Percentiles rank a stretch among this genome's conserved stretches.
phyloP scores from a whole-genome alignment of 2,329 filamentous ascomycete species.

The Diplodia sapinea region DNA sequence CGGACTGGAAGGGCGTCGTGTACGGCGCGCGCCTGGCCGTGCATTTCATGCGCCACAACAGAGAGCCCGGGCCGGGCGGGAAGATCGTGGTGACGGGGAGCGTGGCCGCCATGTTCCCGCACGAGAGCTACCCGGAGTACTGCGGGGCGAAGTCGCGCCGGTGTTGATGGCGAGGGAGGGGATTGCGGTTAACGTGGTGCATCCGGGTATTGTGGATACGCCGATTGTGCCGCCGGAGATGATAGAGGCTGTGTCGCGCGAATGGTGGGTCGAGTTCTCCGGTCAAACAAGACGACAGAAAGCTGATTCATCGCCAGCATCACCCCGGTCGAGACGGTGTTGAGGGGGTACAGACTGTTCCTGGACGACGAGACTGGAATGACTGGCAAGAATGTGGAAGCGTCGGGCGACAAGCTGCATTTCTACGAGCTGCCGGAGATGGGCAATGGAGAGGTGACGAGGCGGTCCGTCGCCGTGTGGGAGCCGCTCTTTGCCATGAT shows the following conservation, averaged over 20 bases:
- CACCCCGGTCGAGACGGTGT: constrained; percentile 52
- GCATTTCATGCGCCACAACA: constrained; percentile 61
- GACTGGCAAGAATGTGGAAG: constrained; percentile 55
- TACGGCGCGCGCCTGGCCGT: constrained; percentile 58
- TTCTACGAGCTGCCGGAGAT: constrained; percentile 47
- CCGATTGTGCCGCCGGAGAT: constrained; percentile 37
- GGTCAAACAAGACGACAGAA: background rate
- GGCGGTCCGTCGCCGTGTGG: constrained; percentile 55
- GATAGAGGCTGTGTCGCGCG: constrained; percentile 28
- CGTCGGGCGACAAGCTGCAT: constrained; percentile 51
- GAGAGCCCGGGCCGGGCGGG: constrained; percentile 46
- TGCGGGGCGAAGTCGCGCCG: constrained; percentile 53
- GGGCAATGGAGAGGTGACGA: constrained; percentile 52
- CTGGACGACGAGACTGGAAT: constrained; percentile 52
- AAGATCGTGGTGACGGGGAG: constrained; percentile 55
- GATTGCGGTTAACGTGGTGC: constrained; percentile 57
- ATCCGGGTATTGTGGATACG: constrained; percentile 57
- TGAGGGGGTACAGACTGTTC: constrained; percentile 54
- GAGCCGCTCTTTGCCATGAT: constrained; percentile 55
- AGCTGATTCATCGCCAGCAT: constrained; percentile 3
- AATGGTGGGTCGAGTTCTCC: constrained; percentile 8
- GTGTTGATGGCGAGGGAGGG: constrained; percentile 50
- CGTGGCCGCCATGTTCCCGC: constrained; percentile 53
- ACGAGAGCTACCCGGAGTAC: constrained; percentile 56
- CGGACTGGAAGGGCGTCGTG: constrained; percentile 59